A percentile compares a stretch with the other conserved stretches of the same genome.
Evolutionary conservation across 768 basidiomycete species (phyloP).

Genomic region (Mycena chlorophos): DNA sequence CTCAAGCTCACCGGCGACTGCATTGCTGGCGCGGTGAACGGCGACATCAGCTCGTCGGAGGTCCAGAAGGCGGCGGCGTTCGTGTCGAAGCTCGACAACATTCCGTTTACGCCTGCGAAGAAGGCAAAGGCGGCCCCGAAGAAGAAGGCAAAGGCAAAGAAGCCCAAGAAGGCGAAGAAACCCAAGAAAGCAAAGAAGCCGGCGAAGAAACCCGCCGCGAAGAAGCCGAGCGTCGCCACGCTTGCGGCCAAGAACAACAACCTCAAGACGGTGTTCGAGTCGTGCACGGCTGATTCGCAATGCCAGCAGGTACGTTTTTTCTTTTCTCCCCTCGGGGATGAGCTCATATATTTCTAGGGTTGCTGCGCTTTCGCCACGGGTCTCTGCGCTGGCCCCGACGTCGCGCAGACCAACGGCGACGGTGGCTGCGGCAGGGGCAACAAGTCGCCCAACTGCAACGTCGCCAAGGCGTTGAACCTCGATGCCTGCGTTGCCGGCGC

Average conservation of each 20-base stretch:
- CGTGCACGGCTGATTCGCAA: too few relatives aligned
- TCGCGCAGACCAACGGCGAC: conserved; percentile 23
- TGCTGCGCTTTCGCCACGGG: conserved; percentile 25
- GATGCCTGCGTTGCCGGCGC: not conserved
- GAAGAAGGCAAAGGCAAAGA: too few relatives aligned
- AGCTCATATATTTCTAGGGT: too few relatives aligned
- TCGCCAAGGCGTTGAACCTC: not conserved
- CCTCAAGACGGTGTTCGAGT: too few relatives aligned
- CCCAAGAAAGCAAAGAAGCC: too few relatives aligned
- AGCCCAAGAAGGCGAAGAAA: too few relatives aligned
- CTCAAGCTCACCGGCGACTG: not conserved
- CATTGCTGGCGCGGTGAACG: not conserved
- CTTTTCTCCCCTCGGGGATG: too few relatives aligned
- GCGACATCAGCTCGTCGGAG: not conserved
- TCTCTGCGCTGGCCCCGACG: conserved; percentile 22
- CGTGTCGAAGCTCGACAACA: not conserved
- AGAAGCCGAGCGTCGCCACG: too few relatives aligned
- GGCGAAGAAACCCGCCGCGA: too few relatives aligned
- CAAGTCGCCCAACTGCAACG: conserved; percentile 16
- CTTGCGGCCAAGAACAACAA: too few relatives aligned
- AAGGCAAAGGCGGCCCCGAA: too few relatives aligned
- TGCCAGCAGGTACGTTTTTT: too few relatives aligned
- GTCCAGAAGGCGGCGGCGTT: not conserved
- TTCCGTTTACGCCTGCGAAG: not conserved
- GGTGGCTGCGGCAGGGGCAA: conserved; percentile 24